Base-by-base conservation (phyloP, 1,284 basidiomycete genomes). In the Grifola frondosa region DNA sequence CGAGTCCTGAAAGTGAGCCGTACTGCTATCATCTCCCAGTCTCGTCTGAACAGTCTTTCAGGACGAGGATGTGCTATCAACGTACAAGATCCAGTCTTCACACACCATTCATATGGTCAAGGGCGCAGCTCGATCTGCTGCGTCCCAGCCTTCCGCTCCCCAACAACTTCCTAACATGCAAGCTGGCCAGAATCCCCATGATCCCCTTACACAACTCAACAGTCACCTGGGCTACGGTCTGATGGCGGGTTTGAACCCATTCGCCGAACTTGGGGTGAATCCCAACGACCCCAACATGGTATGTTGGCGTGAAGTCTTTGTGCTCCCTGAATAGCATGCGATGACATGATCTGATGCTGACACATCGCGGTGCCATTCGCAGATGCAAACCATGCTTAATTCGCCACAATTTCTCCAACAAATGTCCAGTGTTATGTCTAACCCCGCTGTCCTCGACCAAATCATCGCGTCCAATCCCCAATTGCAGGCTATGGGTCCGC, bases 51-150 rank as follows among this genome's bases (percentile, higher is more conserved):
- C 30, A 35, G 22, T 15, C 37, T 17, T 40, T 32, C 48, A 95
- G 81, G 91, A 95, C 59, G 91, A 94, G 34, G 91, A 95, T 56
- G 59, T 65, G 12, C 73, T 96, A 6, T 81, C 88, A 2, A 73
- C 75, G 12, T 96, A 96, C 78, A 95, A 94, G 75, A 92, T 96
- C 50, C 87, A 91, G 61, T 75, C 83, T 2, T 75, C 79, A 8
- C 88, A 96, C 62, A 94, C 92, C 1, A 83, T 95, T 33, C 91
- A 95, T 62, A 92, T 96, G 88, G 92, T 96, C 56, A 96, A 95
- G 65, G 89, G 91, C 31, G 83, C 80, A 2, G 74, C 84, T 9
- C 80, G 85, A 23, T 60, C 79, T 1, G 66, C 71, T 2, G 53
- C 64, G 1, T 53, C 69, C 2, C 44, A 61, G 0, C 50, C 63